A percentile compares a stretch with the other conserved stretches of the same genome.
These are phyloP conservation scores for Fusarium virguliforme DNA, from an alignment of 2,329 filamentous ascomycete species.

Conservation along the genomic window DNA sequence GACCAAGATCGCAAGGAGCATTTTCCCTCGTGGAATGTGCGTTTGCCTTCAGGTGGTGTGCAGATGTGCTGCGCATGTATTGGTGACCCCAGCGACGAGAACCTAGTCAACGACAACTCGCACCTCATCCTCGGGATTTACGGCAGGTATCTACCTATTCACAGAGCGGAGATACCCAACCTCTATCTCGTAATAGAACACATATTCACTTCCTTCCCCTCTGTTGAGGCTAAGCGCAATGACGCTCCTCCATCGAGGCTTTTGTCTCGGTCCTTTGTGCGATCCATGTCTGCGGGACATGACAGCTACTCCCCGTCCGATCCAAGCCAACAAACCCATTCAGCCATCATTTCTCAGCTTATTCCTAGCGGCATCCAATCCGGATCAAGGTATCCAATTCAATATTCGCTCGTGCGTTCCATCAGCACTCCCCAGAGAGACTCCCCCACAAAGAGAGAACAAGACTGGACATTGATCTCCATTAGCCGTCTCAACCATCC, in stretches of 20 bases:
- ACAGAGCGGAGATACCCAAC: background rate
- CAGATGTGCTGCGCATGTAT: constrained; percentile 4
- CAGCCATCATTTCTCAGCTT: constrained; percentile 44
- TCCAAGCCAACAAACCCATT: constrained; percentile 30
- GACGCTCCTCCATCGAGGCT: constrained; percentile 17
- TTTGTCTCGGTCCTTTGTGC: constrained; percentile 27
- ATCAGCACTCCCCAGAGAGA: constrained; percentile 9
- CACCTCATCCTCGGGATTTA: background rate
- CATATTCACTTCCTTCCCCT: background rate
- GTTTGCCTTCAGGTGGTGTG: constrained; percentile 31
- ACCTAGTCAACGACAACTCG: background rate
- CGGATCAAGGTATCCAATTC: constrained; percentile 20
- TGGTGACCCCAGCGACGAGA: constrained; percentile 4
- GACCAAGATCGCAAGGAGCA: constrained; percentile 39
- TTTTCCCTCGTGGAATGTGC: constrained; percentile 42
- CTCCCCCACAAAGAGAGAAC: background rate
- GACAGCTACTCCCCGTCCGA: constrained; percentile 12
- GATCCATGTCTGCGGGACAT: constrained; percentile 32
- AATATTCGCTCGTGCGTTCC: constrained; percentile 17
- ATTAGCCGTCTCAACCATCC: constrained; percentile 19
- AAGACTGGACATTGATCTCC: constrained; percentile 16
- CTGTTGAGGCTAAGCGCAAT: constrained; percentile 22
- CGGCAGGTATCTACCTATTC: background rate
- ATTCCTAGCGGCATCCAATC: constrained; percentile 34
- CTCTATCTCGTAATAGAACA: background rate